A percentile compares a stretch with the other conserved stretches of the same genome.
Conservation (phyloP, 2,329 filamentous ascomycete species). For the Neocucurbitaria cava region DNA sequence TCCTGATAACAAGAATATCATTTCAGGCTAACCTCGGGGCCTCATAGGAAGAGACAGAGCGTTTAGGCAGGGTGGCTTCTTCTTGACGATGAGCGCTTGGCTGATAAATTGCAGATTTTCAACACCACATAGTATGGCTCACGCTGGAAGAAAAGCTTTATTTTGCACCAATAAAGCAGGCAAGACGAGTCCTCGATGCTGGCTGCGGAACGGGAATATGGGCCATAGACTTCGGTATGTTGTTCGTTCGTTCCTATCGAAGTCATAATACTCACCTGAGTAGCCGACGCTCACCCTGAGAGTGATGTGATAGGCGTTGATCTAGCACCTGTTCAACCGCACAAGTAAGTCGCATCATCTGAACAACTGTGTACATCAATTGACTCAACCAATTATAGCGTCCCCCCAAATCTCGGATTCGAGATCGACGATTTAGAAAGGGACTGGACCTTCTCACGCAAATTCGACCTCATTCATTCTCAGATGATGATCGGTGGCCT, state of each 20-base stretch:
- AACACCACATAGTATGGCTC: slow-evolving; percentile 49
- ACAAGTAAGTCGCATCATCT: slow-evolving; percentile 8
- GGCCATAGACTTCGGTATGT: slow-evolving; percentile 49
- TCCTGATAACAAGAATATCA: neutral
- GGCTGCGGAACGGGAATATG: slow-evolving; percentile 50
- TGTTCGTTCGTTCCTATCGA: neutral
- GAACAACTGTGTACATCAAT: neutral
- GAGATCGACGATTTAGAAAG: slow-evolving; percentile 51
- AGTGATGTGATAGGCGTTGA: slow-evolving; percentile 19
- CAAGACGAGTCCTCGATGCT: slow-evolving; percentile 45
- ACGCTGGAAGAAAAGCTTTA: slow-evolving; percentile 45
- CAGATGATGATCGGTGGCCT: slow-evolving; percentile 51
- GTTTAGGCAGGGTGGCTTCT: slow-evolving; percentile 5
- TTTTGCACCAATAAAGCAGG: slow-evolving; percentile 45
- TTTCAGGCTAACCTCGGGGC: neutral
- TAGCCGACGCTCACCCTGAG: slow-evolving; percentile 20
- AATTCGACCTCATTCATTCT: slow-evolving; percentile 49
- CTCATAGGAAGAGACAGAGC: slow-evolving; percentile 17
- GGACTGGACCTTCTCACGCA: slow-evolving; percentile 43
- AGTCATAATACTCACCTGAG: neutral
- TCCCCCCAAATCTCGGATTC: slow-evolving; percentile 51
- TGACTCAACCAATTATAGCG: slow-evolving; percentile 12
- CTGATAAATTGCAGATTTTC: slow-evolving; percentile 19
- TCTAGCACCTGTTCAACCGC: slow-evolving; percentile 21
- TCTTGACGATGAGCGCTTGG: neutral